Evolutionary conservation across 2,329 filamentous ascomycete genomes (phyloP).

Genomic region (Piedraia hortae): DNA sequence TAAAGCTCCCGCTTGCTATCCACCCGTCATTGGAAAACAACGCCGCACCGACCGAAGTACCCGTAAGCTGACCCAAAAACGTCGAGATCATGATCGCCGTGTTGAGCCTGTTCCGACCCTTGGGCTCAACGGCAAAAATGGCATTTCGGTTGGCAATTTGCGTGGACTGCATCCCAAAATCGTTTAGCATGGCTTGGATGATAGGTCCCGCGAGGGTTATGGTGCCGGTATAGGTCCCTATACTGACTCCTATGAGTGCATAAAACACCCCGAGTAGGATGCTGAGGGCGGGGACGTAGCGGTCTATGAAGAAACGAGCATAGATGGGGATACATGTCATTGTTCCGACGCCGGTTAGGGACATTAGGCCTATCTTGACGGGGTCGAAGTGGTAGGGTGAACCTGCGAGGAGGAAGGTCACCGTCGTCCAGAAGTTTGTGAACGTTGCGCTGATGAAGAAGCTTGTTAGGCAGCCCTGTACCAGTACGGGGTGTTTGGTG

Average conservation of each 20-base stretch:
- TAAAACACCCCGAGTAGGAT: slow-evolving; percentile 34
- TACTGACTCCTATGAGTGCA: slow-evolving; percentile 30
- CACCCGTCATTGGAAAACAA: slow-evolving; percentile 29
- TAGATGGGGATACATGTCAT: slow-evolving; percentile 43
- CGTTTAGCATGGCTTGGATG: slow-evolving; percentile 40
- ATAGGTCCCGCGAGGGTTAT: slow-evolving; percentile 43
- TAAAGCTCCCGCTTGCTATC: slow-evolving; percentile 27
- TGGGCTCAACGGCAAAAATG: slow-evolving; percentile 44
- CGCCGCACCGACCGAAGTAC: slow-evolving; percentile 26
- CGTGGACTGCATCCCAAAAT: slow-evolving; percentile 43
- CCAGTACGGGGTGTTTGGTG: slow-evolving; percentile 35
- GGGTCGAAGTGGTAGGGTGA: slow-evolving; percentile 40
- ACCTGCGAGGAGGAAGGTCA: slow-evolving; percentile 51
- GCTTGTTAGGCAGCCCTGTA: slow-evolving; percentile 39
- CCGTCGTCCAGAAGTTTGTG: slow-evolving; percentile 43
- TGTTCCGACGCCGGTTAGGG: slow-evolving; percentile 43
- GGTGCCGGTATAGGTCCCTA: slow-evolving; percentile 42
- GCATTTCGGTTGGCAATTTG: slow-evolving; percentile 46
- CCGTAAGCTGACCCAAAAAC: slow-evolving; percentile 50
- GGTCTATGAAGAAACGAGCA: slow-evolving; percentile 41
- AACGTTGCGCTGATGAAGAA: slow-evolving; percentile 35
- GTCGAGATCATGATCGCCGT: slow-evolving; percentile 56
- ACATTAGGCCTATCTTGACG: slow-evolving; percentile 48
- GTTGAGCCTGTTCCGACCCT: slow-evolving; percentile 47
- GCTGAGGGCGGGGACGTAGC: slow-evolving; percentile 37